Percentiles rank a stretch among this genome's conserved stretches.
These are phyloP conservation scores for Chalciporus sp. DNA, from an alignment of 1,284 basidiomycete species.

Conservation along the genomic window DNA sequence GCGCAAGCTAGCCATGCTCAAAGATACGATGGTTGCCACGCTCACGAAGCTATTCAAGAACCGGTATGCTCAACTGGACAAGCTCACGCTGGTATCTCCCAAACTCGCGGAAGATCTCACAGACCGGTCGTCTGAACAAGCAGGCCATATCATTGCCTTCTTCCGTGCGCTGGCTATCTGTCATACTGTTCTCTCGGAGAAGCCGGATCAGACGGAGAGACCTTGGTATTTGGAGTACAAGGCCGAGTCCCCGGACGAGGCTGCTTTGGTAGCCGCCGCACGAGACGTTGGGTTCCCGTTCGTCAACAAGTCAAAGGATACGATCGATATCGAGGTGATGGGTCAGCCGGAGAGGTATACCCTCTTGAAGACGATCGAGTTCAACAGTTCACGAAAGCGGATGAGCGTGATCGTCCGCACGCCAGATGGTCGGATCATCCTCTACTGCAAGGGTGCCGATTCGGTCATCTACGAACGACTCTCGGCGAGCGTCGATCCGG, in stretches of 20 bases:
- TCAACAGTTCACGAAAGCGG: conserved; percentile 91
- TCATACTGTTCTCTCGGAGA: conserved; percentile 87
- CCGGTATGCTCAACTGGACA: conserved; percentile 80
- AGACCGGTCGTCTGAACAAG: conserved; percentile 63
- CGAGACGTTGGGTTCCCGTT: conserved; percentile 95
- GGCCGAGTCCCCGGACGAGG: conserved; percentile 94
- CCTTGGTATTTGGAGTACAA: conserved; percentile 87
- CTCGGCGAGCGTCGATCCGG: conserved; percentile 70
- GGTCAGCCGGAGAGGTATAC: conserved; percentile 85
- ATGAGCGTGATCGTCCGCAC: conserved; percentile 91
- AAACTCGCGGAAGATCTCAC: conserved; percentile 79
- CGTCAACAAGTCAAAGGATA: conserved; percentile 73
- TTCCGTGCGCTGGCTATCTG: conserved; percentile 92
- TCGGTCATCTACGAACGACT: conserved; percentile 92
- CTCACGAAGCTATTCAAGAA: conserved; percentile 87
- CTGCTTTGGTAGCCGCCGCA: conserved; percentile 90
- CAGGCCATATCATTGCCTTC: conserved; percentile 76
- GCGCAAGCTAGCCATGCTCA: conserved; percentile 64
- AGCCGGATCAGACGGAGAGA: conserved; percentile 61
- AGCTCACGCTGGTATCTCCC: conserved; percentile 89
- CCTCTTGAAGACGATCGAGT: conserved; percentile 84
- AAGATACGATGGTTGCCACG: conserved; percentile 76
- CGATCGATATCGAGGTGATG: conserved; percentile 89
- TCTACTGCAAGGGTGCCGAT: conserved; percentile 98
- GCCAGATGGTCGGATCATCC: conserved; percentile 78